phyloP scores from a whole-genome alignment of 2,329 filamentous ascomycete genomes.

The Sphaerulina vaccinii region DNA sequence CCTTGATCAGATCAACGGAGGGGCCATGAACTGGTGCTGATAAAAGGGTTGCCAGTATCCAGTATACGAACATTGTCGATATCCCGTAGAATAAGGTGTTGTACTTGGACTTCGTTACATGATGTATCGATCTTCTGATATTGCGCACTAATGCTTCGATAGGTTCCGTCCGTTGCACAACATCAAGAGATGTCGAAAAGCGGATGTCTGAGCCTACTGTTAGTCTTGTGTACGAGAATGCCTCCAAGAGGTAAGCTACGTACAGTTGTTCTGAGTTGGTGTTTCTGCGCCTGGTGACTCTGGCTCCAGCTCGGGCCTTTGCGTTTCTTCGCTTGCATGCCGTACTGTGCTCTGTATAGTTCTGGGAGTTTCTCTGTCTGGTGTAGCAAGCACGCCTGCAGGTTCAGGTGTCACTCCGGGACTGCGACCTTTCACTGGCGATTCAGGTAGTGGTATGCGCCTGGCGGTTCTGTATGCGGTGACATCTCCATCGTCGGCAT shows the following conservation, averaged over 20 bases:
- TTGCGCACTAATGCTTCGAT: constrained; percentile 71
- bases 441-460: constrained; percentile 58
- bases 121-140: constrained; percentile 58
- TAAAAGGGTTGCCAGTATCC: constrained; percentile 64
- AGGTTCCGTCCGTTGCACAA: constrained; percentile 81
- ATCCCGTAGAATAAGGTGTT: constrained; percentile 64
- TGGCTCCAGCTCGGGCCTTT: constrained; percentile 20
- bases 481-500: constrained; percentile 52
- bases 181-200: constrained; percentile 82
- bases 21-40: constrained; percentile 65
- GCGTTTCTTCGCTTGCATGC: constrained; percentile 23
- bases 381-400: constrained; percentile 15
- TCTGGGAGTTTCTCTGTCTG: constrained; percentile 25
- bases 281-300: constrained; percentile 27
- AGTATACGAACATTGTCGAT: constrained; percentile 63
- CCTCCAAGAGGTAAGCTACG: constrained; percentile 15
- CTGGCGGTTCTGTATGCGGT: constrained; percentile 34
- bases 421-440: constrained; percentile 44
- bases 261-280: constrained; percentile 40
- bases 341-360: constrained; percentile 23
- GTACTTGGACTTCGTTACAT: constrained; percentile 67
- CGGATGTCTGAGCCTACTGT: constrained; percentile 66
- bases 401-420: constrained; percentile 35
- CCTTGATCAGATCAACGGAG: constrained; percentile 83
- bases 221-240: constrained; percentile 2